Base-by-base conservation (phyloP, 257 asterid genomes). In the Agastache rugosa region DNA sequence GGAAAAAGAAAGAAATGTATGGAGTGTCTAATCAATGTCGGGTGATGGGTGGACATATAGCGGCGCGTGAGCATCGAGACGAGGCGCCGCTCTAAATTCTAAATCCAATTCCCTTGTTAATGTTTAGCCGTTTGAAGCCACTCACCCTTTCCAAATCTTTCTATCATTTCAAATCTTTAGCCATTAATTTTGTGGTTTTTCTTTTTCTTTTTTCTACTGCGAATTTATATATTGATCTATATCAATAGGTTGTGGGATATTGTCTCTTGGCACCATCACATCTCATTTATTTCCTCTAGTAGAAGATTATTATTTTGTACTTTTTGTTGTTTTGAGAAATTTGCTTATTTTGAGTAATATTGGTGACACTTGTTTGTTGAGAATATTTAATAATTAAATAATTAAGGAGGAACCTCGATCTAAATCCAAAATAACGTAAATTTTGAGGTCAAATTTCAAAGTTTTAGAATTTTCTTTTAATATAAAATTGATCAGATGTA, bases 41-140 rank as follows among this genome's bases (percentile, higher is more conserved):
- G 85, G 63, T 42, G 17, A 59, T 39, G 23, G 19, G 78, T 5
- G 16, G 85, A 83, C 87, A 80, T 6, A 45, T 27, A 67, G 85
- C 87, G 81, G 87, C 85, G 87, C 83, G 87, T 80, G 85, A 78
- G 81, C 73, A 29, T 80, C 83, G 81, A 83, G 87, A 83, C 76
- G 79, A 78, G 79, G 78, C 75, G 80, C 75, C 31, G 16, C 55
- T 48, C 55, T n/a, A 35, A 16, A 25, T 29, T 53, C 83, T 78
- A 50, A 65, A 10, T 20, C 22, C 58, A 19, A 37, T 70, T 75
- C 79, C 80, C 73, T n/a, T n/a, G n/a, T n/a, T n/a, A n/a, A 56
- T 71, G 55, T 74, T 78, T 65, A 63, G 64, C 81, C 81, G 50
- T 72, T 77, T 64, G 34, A 27, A 70, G 70, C 73, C 66, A 35